phyloP scores from a whole-genome alignment of 257 asterid genomes.

The Perilla frutescens region DNA sequence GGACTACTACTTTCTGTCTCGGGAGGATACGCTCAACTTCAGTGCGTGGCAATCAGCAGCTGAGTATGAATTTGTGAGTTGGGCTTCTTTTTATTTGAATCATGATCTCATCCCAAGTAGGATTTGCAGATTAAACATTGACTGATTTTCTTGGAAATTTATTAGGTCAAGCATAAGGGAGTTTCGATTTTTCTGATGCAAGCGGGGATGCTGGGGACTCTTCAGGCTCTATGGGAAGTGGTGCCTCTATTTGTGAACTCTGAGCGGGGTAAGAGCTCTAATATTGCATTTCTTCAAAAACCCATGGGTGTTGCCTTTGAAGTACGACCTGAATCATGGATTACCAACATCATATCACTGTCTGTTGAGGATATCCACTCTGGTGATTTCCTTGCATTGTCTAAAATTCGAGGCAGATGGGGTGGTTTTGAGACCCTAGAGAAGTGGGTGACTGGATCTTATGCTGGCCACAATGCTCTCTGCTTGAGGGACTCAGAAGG shows the following conservation, averaged over 20 bases:
- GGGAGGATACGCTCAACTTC: slow-evolving; percentile 81
- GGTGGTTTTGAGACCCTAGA: slow-evolving; percentile 96
- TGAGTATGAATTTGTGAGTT: slow-evolving; percentile 78
- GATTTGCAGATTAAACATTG: too few species aligned
- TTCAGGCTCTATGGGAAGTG: slow-evolving; percentile 84
- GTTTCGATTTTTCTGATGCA: slow-evolving; percentile 85
- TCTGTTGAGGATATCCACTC: slow-evolving; percentile 70
- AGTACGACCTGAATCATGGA: slow-evolving; percentile 83
- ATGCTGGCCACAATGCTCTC: slow-evolving; percentile 74
- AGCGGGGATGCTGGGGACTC: slow-evolving; percentile 85
- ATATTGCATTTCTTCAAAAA: slow-evolving; percentile 76
- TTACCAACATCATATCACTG: slow-evolving; percentile 55
- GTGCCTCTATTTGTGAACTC: slow-evolving; percentile 77
- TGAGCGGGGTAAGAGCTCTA: slow-evolving; percentile 79
- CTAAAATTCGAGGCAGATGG: slow-evolving; percentile 89
- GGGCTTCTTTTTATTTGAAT: not conserved
- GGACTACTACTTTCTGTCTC: slow-evolving; percentile 82
- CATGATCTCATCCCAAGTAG: too few species aligned
- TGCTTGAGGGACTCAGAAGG: slow-evolving; percentile 82
- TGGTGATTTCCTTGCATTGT: slow-evolving; percentile 82
- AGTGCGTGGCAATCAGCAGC: slow-evolving; percentile 79
- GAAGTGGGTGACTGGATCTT: slow-evolving; percentile 57
- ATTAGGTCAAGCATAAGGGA: slow-evolving; percentile 73
- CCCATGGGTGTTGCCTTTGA: slow-evolving; percentile 86
- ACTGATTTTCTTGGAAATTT: too few species aligned